Evolutionary conservation across 2,329 filamentous ascomycete species (phyloP), one percentile per base, ranked within the genome.

Genomic region (Penicillium oxalicum): DNA sequence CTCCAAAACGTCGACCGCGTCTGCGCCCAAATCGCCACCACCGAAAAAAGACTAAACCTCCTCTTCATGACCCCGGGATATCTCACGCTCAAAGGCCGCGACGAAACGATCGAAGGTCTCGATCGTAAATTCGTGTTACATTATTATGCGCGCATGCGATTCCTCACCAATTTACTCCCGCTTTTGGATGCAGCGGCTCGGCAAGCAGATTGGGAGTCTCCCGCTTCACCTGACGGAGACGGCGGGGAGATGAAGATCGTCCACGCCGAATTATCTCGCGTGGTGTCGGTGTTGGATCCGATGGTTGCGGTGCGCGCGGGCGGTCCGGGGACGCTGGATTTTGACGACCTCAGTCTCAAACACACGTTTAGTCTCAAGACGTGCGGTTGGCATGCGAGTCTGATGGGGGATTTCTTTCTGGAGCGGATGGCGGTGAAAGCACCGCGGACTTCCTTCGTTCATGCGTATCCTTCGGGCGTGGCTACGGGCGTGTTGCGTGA

Each of bases 401-500:
- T 53, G 26, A 56, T 58, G 51, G 53, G 50, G 4, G 44, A 50
- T 12, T 41, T 58, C 36, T 50, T 50, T 45, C 40, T 66, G 51
- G 53, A 54, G 32, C 69, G 75, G 12, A 61, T 82, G 3, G 73
- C 77, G 0, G 61, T 64, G 3, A 58, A 68, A 9, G 70, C 77
- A 26, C 75, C 76, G 0, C 64, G 66, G 2, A 72, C 72, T 0
- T 70, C 69, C 1, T 80, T 80, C 60, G 57, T 76, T 13, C 78
- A 81, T 47, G 66, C 70, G 2, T 76, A 68, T 47, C 75, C 77
- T 0, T 72, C 74, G 3, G 61, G 69, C 12, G 76, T 80, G 35
- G 53, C 52, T 26, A 57, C 52, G 5, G 51, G 50, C 12, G 13
- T 55, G 11, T 33, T 44, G 39, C 51, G 53, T 6, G 51, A 52